Conservation (phyloP, 345 rosid genomes). For the Syzygium aromaticum region DNA sequence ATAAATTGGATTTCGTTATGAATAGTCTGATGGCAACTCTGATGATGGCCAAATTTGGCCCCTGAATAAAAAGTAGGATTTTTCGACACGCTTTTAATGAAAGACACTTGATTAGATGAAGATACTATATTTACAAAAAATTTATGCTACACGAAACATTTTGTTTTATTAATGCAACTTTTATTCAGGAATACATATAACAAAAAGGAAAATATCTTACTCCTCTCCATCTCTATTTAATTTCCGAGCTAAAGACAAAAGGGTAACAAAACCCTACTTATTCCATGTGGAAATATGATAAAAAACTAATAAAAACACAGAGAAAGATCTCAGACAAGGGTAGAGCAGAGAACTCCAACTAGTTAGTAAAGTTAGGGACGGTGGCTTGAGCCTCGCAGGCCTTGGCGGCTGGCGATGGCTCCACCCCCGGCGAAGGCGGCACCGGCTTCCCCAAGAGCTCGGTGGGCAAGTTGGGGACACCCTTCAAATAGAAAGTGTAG, state of each 20-base stretch:
- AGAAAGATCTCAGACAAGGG: background rate
- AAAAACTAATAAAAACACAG: background rate
- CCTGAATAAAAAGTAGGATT: background rate
- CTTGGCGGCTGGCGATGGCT: constrained; percentile 39
- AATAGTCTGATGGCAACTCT: background rate
- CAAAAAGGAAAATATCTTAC: background rate
- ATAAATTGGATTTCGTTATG: background rate
- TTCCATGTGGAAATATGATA: background rate
- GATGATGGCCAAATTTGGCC: background rate
- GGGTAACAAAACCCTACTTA: background rate
- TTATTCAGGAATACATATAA: background rate
- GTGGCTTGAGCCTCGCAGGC: constrained; percentile 32
- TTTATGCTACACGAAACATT: background rate
- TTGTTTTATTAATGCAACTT: background rate
- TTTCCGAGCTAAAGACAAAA: background rate
- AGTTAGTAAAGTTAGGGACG: constrained; percentile 29
- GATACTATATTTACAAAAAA: background rate
- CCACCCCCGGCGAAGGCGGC: constrained; percentile 25
- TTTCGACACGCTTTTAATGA: background rate
- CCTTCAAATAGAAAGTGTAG: constrained; percentile 45
- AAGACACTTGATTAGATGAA: background rate
- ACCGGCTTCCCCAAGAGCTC: constrained; percentile 35
- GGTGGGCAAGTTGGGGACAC: constrained; percentile 23
- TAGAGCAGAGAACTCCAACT: background rate
- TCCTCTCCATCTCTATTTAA: background rate